Evolutionary conservation across 768 basidiomycete species (phyloP).

Genomic region (Leccinum subgranulosum): DNA sequence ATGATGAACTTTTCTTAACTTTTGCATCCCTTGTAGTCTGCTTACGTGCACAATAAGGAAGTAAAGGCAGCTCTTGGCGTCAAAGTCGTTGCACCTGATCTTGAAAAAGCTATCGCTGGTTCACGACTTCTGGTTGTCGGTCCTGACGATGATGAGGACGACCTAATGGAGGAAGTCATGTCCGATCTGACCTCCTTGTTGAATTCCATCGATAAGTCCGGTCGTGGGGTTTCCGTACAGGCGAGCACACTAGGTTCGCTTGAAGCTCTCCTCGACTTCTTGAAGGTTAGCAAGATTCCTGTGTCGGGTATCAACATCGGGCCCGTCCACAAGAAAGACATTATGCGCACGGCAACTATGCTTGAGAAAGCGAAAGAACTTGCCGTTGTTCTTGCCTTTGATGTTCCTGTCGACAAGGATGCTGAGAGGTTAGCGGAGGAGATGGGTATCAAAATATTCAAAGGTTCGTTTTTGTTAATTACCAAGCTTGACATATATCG

Average conservation of each 20-base stretch:
- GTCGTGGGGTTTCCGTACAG: slow-evolving; percentile 96
- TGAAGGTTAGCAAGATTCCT: slow-evolving; percentile 93
- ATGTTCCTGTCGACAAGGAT: slow-evolving; percentile 91
- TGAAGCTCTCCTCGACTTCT: slow-evolving; percentile 94
- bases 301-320: slow-evolving; percentile 98
- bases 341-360: slow-evolving; percentile 92
- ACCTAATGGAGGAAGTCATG: slow-evolving; percentile 94
- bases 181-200: slow-evolving; percentile 86
- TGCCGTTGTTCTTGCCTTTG: slow-evolving; percentile 94
- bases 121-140: slow-evolving; percentile 90
- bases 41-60: slow-evolving; percentile 95
- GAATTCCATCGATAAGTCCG: slow-evolving; percentile 90
- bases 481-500: background rate
- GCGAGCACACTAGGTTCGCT: slow-evolving; percentile 96
- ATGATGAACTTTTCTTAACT: slow-evolving; percentile 1
- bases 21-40: slow-evolving; percentile 52
- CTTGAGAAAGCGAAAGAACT: slow-evolving; percentile 94
- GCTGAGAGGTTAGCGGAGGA: slow-evolving; percentile 90
- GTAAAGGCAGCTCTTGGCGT: slow-evolving; percentile 97
- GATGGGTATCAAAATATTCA: slow-evolving; percentile 91
- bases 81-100: slow-evolving; percentile 90
- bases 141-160: slow-evolving; percentile 96
- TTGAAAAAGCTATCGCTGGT: slow-evolving; percentile 98
- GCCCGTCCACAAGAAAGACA: slow-evolving; percentile 91
- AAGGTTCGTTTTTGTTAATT: slow-evolving; percentile 51